phyloP scores from a whole-genome alignment of 106 monocot species.

The Ottelia alismoides region DNA sequence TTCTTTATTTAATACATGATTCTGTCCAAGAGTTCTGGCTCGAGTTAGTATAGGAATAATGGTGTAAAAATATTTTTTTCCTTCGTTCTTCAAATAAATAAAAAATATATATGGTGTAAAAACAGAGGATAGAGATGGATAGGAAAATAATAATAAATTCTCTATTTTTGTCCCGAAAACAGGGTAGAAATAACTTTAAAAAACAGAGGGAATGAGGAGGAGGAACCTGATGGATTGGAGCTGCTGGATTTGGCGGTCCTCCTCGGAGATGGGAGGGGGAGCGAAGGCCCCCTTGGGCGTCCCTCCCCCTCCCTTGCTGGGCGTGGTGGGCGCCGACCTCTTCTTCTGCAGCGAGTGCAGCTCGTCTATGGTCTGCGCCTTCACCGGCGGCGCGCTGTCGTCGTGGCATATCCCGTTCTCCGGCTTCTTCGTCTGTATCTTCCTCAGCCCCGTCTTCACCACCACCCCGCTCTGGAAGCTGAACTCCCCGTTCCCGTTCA shows the following conservation, averaged over 20 bases:
- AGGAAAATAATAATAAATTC: not conserved
- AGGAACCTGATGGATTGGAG: slow-evolving; percentile 99
- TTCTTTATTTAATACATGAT: no score
- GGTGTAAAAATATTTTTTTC: no score
- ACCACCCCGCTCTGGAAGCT: slow-evolving; percentile 16
- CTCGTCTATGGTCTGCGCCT: slow-evolving; percentile 95
- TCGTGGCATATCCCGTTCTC: slow-evolving; percentile 85
- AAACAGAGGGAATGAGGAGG: not conserved
- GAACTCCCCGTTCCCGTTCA: slow-evolving; percentile 15
- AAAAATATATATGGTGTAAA: not conserved
- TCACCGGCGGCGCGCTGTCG: slow-evolving; percentile 79
- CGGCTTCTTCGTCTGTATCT: slow-evolving; percentile 50
- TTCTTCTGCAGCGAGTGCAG: slow-evolving; percentile 97
- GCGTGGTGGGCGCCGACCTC: slow-evolving; percentile 87
- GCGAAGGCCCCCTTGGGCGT: slow-evolving; percentile 15
- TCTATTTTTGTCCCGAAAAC: no score
- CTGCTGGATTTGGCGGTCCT: slow-evolving; percentile 75
- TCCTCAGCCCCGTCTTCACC: slow-evolving; percentile 19
- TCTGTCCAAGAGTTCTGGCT: no score
- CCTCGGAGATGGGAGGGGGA: slow-evolving; percentile 49
- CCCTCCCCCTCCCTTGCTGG: slow-evolving; percentile 39
- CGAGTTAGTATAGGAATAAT: no score
- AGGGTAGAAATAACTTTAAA: no score
- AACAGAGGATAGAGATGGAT: not conserved
- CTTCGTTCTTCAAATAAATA: no score